Evolutionary conservation across 2,329 filamentous ascomycete genomes (phyloP), one percentile per base, ranked within the genome.

Genomic region (Coniella vitis): DNA sequence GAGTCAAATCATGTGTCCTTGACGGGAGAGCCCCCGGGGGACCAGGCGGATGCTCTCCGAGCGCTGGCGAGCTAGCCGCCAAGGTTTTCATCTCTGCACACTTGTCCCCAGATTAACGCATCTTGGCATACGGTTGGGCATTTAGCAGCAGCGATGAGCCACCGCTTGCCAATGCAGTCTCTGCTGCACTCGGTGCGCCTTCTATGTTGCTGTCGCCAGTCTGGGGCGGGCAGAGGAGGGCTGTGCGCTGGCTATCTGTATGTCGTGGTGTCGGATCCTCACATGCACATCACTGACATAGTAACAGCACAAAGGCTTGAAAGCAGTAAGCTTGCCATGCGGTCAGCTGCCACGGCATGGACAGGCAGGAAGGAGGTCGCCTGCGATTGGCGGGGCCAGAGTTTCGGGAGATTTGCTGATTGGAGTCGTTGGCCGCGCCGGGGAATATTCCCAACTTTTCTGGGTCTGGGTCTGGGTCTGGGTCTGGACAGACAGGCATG

Each of bases 311-410:
- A 34, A 44, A 32, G 19, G 41, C 41, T 36, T 36, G 41, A 44
- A 4, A 21, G 7, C 32, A 36, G 41, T 44, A 44, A 36, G 41
- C 41, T 44, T 44, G 41, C 22, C 36, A 9, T 43, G 40, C 36
- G 36, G 36, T 19, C 14, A 44, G 31, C 41, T 44, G 41, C 41
- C 31, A 21, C 34, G 35, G 43, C 41, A 49, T 39, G 32, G 29
- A 42, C 44, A 46, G 49, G n/a, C n/a, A n/a, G n/a, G n/a, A n/a
- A n/a, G n/a, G n/a, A n/a, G n/a, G 16, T 49, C 41, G 41, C 46
- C 45, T 49, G 49, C 49, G 46, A 52, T 52, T 52, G 49, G 49
- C 49, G 46, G 46, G 25, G 42, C 46, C 49, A 36, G 43, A 48
- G 44, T 41, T 37, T 49, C 49, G 49, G 49, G 46, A 40, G 48